phyloP scores from a whole-genome alignment of 2,329 filamentous ascomycete species.

The Bipolaris zeicola region DNA sequence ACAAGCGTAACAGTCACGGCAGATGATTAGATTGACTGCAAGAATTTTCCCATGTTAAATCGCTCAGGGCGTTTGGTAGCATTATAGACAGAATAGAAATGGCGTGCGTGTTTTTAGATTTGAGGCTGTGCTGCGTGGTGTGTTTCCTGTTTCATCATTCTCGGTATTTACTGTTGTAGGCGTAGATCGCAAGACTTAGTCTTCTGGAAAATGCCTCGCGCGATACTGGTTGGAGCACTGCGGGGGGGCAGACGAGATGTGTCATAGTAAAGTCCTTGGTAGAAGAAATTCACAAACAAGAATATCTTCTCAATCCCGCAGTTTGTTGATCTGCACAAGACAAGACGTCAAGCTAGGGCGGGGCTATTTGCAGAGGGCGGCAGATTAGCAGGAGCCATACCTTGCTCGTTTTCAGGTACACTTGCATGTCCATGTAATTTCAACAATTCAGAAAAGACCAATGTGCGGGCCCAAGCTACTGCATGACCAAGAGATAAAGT shows the following conservation, averaged over 20 bases:
- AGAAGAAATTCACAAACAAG: not conserved
- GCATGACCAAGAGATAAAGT: conserved; percentile 10
- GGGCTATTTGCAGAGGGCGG: not conserved
- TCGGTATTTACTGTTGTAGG: not conserved
- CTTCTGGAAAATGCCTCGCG: not conserved
- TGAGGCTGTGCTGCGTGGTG: not conserved
- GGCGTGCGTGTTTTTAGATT: not conserved
- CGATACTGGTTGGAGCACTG: not conserved
- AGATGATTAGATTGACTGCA: not conserved
- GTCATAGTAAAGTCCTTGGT: not conserved
- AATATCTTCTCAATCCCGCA: not conserved
- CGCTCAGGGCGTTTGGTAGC: not conserved
- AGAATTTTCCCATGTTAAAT: not conserved
- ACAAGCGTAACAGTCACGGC: not conserved
- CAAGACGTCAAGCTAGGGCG: not conserved
- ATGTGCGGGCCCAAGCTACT: conserved; percentile 10
- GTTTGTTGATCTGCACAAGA: not conserved
- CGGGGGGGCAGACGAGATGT: not conserved
- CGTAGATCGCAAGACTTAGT: not conserved
- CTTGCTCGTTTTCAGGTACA: conserved; percentile 6
- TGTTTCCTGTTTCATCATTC: not conserved
- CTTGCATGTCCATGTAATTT: conserved; percentile 7
- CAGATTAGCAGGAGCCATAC: not conserved
- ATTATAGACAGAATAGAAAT: not conserved
- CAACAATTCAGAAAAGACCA: conserved; percentile 5